These are phyloP conservation scores for Desmodesmus armatus DNA, from an alignment of 139 green algal species.

Conservation along the genomic window DNA sequence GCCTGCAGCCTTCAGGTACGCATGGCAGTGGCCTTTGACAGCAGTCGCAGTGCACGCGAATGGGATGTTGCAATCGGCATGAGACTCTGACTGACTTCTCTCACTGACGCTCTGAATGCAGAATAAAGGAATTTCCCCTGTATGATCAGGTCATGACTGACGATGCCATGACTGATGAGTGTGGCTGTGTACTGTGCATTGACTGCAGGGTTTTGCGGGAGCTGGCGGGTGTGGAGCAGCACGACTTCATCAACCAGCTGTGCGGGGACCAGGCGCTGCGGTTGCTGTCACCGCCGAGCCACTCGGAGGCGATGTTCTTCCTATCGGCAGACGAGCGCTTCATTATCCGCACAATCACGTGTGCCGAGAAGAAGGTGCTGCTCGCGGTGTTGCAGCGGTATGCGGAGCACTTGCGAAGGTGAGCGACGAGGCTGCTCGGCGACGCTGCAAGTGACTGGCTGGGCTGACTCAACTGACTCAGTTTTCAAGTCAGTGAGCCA, in stretches of 20 bases:
- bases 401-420: constrained; percentile 76
- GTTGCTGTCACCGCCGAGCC: constrained; percentile 86
- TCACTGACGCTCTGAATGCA: too few relatives aligned
- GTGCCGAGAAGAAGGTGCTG: constrained; percentile 66
- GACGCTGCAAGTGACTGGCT: too few relatives aligned
- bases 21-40: background rate
- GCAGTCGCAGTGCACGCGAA: background rate
- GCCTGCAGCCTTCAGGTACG: constrained; percentile 79
- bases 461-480: too few relatives aligned
- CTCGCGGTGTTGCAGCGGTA: constrained; percentile 60
- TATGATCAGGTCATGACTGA: too few relatives aligned
- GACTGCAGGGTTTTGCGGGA: constrained; percentile 73
- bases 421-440: too few relatives aligned
- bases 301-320: constrained; percentile 73
- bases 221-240: constrained; percentile 82
- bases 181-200: background rate
- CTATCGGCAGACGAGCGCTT: constrained; percentile 59
- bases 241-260: constrained; percentile 85
- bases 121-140: too few relatives aligned
- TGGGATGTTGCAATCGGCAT: too few relatives aligned
- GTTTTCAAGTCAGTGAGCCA: too few relatives aligned
- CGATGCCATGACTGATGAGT: too few relatives aligned
- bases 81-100: too few relatives aligned
- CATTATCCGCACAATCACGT: constrained; percentile 71
- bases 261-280: constrained; percentile 85